Evolutionary conservation across 495 filamentous ascomycete species (phyloP).

Genomic region (Trichoderma gamsii): DNA sequence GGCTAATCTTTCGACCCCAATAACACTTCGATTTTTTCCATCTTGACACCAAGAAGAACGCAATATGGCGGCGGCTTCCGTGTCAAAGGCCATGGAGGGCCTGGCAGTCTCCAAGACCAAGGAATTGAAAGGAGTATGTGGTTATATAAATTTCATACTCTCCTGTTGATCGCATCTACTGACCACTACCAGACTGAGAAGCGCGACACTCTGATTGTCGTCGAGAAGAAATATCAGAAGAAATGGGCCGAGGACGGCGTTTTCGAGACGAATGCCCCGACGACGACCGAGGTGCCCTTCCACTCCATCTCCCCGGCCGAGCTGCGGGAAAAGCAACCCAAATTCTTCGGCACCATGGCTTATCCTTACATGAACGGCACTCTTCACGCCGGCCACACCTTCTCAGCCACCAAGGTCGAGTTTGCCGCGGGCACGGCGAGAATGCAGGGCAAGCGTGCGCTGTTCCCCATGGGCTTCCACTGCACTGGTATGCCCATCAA

Average conservation of each 20-base stretch:
- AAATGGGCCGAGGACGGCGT: slow-evolving; percentile 72
- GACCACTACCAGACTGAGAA: slow-evolving; percentile 67
- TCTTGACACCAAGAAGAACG: background rate
- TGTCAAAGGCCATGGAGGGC: slow-evolving; percentile 32
- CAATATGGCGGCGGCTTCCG: slow-evolving; percentile 33
- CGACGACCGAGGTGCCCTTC: slow-evolving; percentile 64
- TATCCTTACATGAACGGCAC: slow-evolving; percentile 91
- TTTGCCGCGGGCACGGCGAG: slow-evolving; percentile 76
- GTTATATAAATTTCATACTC: background rate
- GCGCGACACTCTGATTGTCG: slow-evolving; percentile 75
- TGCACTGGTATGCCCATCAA: slow-evolving; percentile 98
- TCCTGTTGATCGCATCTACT: background rate
- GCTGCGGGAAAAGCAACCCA: slow-evolving; percentile 70
- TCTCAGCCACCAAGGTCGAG: slow-evolving; percentile 85
- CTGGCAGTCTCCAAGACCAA: slow-evolving; percentile 43
- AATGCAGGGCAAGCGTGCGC: slow-evolving; percentile 79
- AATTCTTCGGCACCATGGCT: slow-evolving; percentile 90
- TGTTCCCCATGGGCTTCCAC: slow-evolving; percentile 92
- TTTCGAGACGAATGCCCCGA: slow-evolving; percentile 82
- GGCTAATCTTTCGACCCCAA: background rate
- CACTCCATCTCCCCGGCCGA: slow-evolving; percentile 62
- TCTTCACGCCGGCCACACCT: slow-evolving; percentile 85
- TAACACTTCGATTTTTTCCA: background rate
- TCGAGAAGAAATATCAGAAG: slow-evolving; percentile 88
- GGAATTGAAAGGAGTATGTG: slow-evolving; percentile 41